These are phyloP conservation scores for Thalassia testudinum DNA, from an alignment of 116 monocot genomes.

Conservation along the genomic window DNA sequence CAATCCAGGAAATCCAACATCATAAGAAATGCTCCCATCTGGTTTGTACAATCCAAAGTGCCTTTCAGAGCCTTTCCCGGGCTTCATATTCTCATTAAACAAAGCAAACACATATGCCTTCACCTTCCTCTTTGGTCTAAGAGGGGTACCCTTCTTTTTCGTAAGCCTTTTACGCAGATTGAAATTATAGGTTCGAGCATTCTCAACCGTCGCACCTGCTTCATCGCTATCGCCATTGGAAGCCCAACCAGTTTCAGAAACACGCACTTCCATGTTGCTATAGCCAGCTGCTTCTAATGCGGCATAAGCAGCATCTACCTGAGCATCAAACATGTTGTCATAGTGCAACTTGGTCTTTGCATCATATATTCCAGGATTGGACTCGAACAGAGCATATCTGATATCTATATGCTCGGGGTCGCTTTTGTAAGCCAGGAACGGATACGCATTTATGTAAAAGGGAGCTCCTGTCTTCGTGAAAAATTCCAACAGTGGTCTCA, in stretches of 20 bases:
- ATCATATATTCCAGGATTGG: slow-evolving; percentile 38
- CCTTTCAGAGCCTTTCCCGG: slow-evolving; percentile 32
- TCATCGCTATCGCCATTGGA: slow-evolving; percentile 30
- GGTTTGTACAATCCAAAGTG: slow-evolving; percentile 41
- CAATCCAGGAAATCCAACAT: slow-evolving; percentile 34
- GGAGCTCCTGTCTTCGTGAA: slow-evolving; percentile 23
- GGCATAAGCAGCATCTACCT: slow-evolving; percentile 42
- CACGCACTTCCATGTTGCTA: slow-evolving; percentile 29
- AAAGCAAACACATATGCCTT: slow-evolving; percentile 39
- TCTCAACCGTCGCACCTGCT: slow-evolving; percentile 23
- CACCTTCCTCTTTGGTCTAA: slow-evolving; percentile 27
- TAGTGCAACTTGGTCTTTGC: slow-evolving; percentile 38
- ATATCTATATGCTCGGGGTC: slow-evolving; percentile 48
- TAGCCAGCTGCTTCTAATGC: slow-evolving; percentile 35
- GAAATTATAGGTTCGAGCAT: slow-evolving; percentile 43
- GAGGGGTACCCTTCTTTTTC: slow-evolving; percentile 39
- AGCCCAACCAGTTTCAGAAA: slow-evolving; percentile 52
- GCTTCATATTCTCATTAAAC: slow-evolving; percentile 42
- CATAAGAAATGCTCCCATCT: slow-evolving; percentile 42
- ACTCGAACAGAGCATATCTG: slow-evolving; percentile 34
- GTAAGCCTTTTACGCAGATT: slow-evolving; percentile 34
- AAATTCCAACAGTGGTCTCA: slow-evolving; percentile 35
- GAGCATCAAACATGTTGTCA: slow-evolving; percentile 57
- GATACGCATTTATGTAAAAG: slow-evolving; percentile 39
- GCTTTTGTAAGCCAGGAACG: slow-evolving; percentile 33